phyloP scores from a whole-genome alignment of 768 basidiomycete genomes.

The Suillus discolor region DNA sequence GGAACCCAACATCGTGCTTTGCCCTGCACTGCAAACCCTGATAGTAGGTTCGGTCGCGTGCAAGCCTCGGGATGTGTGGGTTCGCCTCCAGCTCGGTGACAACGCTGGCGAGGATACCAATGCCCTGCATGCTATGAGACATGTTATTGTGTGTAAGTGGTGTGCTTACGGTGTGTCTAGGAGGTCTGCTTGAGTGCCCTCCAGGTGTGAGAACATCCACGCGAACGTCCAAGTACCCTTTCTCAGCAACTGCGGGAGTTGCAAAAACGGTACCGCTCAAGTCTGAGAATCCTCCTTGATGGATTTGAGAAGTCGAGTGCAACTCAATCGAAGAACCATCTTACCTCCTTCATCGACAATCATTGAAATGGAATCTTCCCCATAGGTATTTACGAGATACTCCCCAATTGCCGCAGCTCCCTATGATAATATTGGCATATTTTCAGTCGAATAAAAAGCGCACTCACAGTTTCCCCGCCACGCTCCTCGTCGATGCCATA shows the following conservation, averaged over 20 bases:
- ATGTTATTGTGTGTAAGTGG: neutral
- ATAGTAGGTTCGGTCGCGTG: constrained; percentile 29
- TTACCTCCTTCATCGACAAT: constrained; percentile 63
- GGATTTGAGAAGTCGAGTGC: neutral
- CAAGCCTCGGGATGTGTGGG: constrained; percentile 38
- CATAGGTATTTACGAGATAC: constrained; percentile 46
- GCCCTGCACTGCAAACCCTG: constrained; percentile 43
- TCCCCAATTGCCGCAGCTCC: constrained; percentile 45
- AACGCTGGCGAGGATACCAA: constrained; percentile 54
- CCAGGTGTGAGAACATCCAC: constrained; percentile 49
- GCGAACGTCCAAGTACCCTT: constrained; percentile 45
- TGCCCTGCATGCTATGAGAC: constrained; percentile 29
- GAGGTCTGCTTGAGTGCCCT: constrained; percentile 58
- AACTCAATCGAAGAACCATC: neutral
- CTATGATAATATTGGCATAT: constrained; percentile 20
- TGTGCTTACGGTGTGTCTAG: constrained; percentile 47
- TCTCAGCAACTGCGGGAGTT: constrained; percentile 37
- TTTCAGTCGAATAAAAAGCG: neutral
- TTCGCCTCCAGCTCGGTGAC: constrained; percentile 49
- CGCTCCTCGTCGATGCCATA: constrained; percentile 51
- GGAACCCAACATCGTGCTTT: constrained; percentile 40
- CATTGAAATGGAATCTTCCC: constrained; percentile 51
- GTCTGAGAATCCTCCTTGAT: constrained; percentile 30
- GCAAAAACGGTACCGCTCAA: constrained; percentile 35
- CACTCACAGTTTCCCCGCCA: constrained; percentile 39